Evolutionary conservation across 2,329 filamentous ascomycete species (phyloP), one percentile per base, ranked within the genome.

Genomic region (Sarocladiaceae sp.): DNA sequence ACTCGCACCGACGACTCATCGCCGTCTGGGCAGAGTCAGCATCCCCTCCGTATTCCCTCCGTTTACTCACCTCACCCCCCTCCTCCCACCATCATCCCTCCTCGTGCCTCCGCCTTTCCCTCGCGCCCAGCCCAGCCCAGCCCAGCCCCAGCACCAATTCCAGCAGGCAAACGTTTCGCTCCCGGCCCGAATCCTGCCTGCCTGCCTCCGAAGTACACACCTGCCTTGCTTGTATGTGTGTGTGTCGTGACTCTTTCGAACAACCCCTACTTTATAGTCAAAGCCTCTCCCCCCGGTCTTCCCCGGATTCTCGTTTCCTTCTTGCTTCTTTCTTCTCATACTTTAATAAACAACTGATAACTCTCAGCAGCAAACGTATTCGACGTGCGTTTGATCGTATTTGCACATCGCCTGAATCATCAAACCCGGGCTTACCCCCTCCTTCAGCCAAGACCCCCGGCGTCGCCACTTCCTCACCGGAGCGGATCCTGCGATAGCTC

Each of bases 401-500:
- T 42, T 20, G 10, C 39, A 6, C 25, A 8, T 42, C 22, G 4
- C 20, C 5, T 22, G 10, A 22, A 42, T 5, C 6, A 4, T 23
- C 5, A 42, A 22, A 23, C 22, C 29, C 29, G 15, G 29, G 5
- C 17, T 46, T 15, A 17, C 26, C 40, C 40, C 26, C 28, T 20
- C 26, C 28, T 10, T 4, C 8, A 20, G 44, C 44, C 44, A 48
- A 48, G 44, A 20, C n/a, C n/a, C 40, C 28, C 44, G 17, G 44
- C 44, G 26, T 48, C n/a, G 44, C 44, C 44, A 48, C 44, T 33
- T 13, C 17, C 5, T 10, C 44, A 29, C 44, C 44, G 44, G 26
- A 48, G 44, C 44, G 44, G 44, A 48, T 31, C 44, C 40, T 28
- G 44, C 44, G 26, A 33, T 48, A 48, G 8, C 17, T 28, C n/a